phyloP scores from a whole-genome alignment of 2,329 filamentous ascomycete genomes.

The Mycosphaerella sp. region DNA sequence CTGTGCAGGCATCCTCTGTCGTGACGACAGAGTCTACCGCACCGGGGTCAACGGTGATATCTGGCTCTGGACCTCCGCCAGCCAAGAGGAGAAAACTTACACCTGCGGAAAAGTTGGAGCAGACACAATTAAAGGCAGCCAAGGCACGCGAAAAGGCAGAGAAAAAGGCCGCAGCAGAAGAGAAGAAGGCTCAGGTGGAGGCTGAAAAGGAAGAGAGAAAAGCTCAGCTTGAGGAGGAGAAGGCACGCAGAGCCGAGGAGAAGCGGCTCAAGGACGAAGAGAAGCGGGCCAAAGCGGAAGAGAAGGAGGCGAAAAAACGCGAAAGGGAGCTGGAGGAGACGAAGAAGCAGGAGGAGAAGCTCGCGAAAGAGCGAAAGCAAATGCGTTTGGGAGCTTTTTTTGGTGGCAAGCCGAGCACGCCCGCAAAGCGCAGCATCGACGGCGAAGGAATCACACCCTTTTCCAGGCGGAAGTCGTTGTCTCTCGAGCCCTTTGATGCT shows the following conservation, averaged over 20 bases:
- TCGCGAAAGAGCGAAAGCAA: constrained; percentile 31
- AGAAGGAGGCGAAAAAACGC: constrained; percentile 41
- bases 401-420: constrained; percentile 33
- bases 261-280: constrained; percentile 35
- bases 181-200: constrained; percentile 31
- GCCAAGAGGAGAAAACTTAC: constrained; percentile 42
- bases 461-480: constrained; percentile 35
- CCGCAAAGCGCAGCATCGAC: constrained; percentile 25
- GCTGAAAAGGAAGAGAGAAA: constrained; percentile 36
- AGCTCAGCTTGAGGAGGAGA: constrained; percentile 38
- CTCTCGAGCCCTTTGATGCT: constrained; percentile 30
- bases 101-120: constrained; percentile 37
- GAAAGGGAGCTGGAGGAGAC: constrained; percentile 34
- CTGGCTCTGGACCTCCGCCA: constrained; percentile 26
- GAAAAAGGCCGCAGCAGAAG: constrained; percentile 19
- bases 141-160: constrained; percentile 32
- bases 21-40: constrained; percentile 8
- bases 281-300: constrained; percentile 36
- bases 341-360: constrained; percentile 28
- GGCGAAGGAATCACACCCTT: constrained; percentile 19
- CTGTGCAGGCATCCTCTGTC: constrained; percentile 8
- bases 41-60: constrained; percentile 6
- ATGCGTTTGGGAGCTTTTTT: constrained; percentile 43
- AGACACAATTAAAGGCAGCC: constrained; percentile 24
- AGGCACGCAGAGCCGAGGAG: constrained; percentile 37